These are phyloP conservation scores for Bryoglossum gracile DNA, from an alignment of 495 filamentous ascomycete genomes.

Conservation along the genomic window DNA sequence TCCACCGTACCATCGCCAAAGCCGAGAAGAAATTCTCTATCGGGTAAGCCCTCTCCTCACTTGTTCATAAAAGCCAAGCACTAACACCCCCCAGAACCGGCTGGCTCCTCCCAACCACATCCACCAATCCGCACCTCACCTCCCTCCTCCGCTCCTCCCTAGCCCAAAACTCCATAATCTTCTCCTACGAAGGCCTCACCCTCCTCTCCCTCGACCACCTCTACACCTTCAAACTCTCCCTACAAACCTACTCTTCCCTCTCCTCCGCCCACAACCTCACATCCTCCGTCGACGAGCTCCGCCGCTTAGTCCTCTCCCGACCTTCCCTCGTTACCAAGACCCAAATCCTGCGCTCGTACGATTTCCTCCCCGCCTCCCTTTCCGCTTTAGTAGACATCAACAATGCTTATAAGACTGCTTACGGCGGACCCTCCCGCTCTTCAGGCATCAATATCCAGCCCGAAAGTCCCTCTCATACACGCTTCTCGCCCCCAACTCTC, in stretches of 20 bases:
- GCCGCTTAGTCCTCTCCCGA: conserved; percentile 53
- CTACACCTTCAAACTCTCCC: conserved; percentile 63
- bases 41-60: conserved; percentile 24
- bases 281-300: conserved; percentile 48
- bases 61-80: conserved; percentile 19
- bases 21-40: conserved; percentile 23
- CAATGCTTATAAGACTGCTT: conserved; percentile 47
- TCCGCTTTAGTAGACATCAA: conserved; percentile 49
- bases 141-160: conserved; percentile 55
- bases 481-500: conserved; percentile 6
- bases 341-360: conserved; percentile 53
- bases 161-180: conserved; percentile 60
- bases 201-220: conserved; percentile 62
- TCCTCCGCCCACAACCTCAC: conserved; percentile 29
- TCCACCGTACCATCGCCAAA: conserved; percentile 14
- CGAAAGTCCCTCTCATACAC: too few relatives aligned
- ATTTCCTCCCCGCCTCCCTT: conserved; percentile 50
- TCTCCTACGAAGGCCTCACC: conserved; percentile 61
- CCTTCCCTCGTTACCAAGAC: conserved; percentile 49
- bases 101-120: conserved; percentile 32
- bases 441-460: conserved; percentile 30
- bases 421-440: conserved; percentile 33
- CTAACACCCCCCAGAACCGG: conserved; percentile 25
- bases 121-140: conserved; percentile 30
- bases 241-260: conserved; percentile 29